Base-by-base conservation (phyloP, 225 moss, liverwort and hornwort genomes). In the Rhytidiadelphus loreus region DNA sequence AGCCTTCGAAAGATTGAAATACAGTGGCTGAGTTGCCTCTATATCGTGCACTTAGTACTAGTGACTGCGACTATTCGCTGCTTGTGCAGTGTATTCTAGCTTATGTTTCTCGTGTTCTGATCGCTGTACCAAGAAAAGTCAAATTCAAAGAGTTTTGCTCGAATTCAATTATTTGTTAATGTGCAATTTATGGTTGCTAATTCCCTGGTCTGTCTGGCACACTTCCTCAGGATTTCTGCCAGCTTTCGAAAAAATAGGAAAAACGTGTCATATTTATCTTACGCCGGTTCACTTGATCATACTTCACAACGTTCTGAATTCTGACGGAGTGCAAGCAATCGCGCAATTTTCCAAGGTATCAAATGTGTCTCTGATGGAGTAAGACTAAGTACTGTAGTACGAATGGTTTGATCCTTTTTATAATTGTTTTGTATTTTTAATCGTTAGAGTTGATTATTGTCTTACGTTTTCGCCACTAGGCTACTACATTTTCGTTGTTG, bases 181-280 rank as follows among this genome's bases (percentile, higher is more conserved):
- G 32, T 69, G 32, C 13, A 32, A 84, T 46, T 22, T 28, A 21
- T 65, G 83, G 71, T 86, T 83, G n/a, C 81, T 91, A 50, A 91
- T 75, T 83, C 70, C n/a, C 65, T 87, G 89, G 23, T 72, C 48
- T 80, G 71, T 80, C n/a, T 23, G 77, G 63, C 53, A 59, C 79
- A 65, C 25, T 33, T 63, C 32, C 77, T 83, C 89, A 98, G 97
- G 97, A 65, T 98, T 96, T 88, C 87, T 98, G 84, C 98, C 98
- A 83, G 96, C 98, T 11, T 96, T 98, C 64, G 98, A 98, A 89
- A 98, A 96, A 83, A 96, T 98, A 73, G 96, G 96, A 80, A 98
- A 92, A 92, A 96, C 93, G 23, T 98, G 98, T 89, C 98, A 98
- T 85, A 82, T 98, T 32, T 95, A 93, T 85, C 87, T 98, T 57